These are phyloP conservation scores for Meyerozyma guilliermondii DNA, from an alignment of 1,139 yeast genomes.

Conservation along the genomic window DNA sequence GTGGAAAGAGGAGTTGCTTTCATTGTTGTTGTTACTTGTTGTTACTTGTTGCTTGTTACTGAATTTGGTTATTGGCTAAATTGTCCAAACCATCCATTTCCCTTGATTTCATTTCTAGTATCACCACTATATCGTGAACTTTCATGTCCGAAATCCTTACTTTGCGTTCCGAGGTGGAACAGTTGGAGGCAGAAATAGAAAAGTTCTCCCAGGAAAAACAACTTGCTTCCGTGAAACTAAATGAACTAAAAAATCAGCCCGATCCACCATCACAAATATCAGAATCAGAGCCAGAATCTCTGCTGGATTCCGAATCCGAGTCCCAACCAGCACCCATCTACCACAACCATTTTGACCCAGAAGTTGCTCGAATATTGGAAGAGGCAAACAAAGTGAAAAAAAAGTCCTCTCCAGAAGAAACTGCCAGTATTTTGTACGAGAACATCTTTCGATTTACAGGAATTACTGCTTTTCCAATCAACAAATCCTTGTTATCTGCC, in stretches of 20 bases:
- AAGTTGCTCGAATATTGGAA: constrained; percentile 5
- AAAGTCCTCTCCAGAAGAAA: constrained; percentile 2
- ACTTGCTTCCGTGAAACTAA: not conserved
- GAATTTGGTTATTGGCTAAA: no score
- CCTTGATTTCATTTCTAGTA: no score
- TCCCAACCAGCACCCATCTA: not conserved
- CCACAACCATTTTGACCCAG: constrained; percentile 1
- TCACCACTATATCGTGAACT: no score
- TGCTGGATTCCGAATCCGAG: not conserved
- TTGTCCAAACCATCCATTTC: no score
- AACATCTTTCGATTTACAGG: constrained; percentile 36
- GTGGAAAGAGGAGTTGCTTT: no score
- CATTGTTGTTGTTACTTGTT: not conserved
- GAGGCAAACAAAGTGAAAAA: constrained; percentile 3
- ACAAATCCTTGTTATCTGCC: constrained; percentile 18
- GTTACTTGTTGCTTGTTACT: no score
- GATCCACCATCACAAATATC: not conserved
- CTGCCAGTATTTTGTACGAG: constrained; percentile 27
- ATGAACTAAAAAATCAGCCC: not conserved
- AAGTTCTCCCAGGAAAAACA: not conserved
- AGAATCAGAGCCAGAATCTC: not conserved
- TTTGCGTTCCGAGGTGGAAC: not conserved
- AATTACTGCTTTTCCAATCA: constrained; percentile 38
- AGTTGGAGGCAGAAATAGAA: not conserved
- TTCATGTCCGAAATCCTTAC: not conserved